Evolutionary conservation across 1,284 basidiomycete species (phyloP), one percentile per base, ranked within the genome.

Genomic region (Ceratobasidium sp.): DNA sequence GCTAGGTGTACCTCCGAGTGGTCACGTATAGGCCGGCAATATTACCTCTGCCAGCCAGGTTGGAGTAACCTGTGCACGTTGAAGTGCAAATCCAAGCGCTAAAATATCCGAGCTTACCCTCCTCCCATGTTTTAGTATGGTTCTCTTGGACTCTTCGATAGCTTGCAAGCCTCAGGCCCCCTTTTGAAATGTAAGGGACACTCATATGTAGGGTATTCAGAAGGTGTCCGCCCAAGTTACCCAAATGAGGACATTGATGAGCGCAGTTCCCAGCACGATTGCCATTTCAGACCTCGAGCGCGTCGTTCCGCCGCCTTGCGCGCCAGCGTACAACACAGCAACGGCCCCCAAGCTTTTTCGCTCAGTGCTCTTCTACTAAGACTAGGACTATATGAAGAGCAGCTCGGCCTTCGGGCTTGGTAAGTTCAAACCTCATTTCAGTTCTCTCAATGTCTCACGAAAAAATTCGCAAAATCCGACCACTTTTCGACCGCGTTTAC

Each of bases 401-500:
- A 33, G 15, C 26, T 40, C 28, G 23, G 9, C 60, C 40, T 20
- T 40, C 33, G 40, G 60, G 12, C 20, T 61, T 33, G 12, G 9
- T 33, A 40, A 61, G 40, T 33, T 33, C 10, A 13, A 5, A 7
- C 40, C 61, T 44, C 61, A 9, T 20, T 46, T 64, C 61, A 46
- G 61, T n/a, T 64, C 15, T 40, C 20, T 7, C 23, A 2, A 64
- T 64, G 61, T 40, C 15, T 23, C 13, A 20, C 20, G 42, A 46
- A n/a, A 64, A 64, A 44, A 40, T 64, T 26, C 61, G 42, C 42
- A 42, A 53, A 68, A 28, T 44, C 6, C 68, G 51, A 26, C 53
- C 68, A 10, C 40, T 71, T 5, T 58, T 71, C n/a, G 40, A 58
- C n/a, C 49, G 53, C 15, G 18, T 42, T n/a, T 71, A 71, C 26